Percentiles rank a stretch among this genome's conserved stretches.
These are phyloP conservation scores for Fusarium torreyae DNA, from an alignment of 2,329 filamentous ascomycete species.

Conservation along the genomic window DNA sequence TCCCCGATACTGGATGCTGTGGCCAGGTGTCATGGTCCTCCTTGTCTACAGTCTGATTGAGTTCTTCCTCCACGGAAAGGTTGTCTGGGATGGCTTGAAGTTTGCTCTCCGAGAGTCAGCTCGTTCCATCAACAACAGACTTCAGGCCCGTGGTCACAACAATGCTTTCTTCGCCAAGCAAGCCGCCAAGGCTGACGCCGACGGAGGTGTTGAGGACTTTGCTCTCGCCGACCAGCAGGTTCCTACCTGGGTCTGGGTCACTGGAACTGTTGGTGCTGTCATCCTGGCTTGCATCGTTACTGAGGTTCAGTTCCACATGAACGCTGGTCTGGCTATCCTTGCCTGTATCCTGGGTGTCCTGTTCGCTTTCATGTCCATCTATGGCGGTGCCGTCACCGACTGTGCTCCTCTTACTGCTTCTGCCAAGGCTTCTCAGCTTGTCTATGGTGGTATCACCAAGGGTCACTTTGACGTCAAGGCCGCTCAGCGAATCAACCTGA, in stretches of 20 bases:
- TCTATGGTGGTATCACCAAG: slow-evolving; percentile 76
- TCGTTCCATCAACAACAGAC: slow-evolving; percentile 50
- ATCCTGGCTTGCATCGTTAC: slow-evolving; percentile 67
- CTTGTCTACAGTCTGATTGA: slow-evolving; percentile 59
- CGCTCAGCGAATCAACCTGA: slow-evolving; percentile 76
- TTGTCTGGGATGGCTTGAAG: slow-evolving; percentile 56
- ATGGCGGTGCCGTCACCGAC: slow-evolving; percentile 68
- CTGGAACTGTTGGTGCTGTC: slow-evolving; percentile 63
- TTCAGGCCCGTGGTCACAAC: slow-evolving; percentile 53
- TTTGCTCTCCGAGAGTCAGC: slow-evolving; percentile 53
- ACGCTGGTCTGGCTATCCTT: slow-evolving; percentile 69
- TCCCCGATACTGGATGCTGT: slow-evolving; percentile 61
- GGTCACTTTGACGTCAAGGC: slow-evolving; percentile 63
- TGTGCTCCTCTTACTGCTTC: slow-evolving; percentile 75
- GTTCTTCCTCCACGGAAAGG: slow-evolving; percentile 58
- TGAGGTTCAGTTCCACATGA: slow-evolving; percentile 69
- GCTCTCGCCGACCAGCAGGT: slow-evolving; percentile 63
- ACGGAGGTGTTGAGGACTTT: slow-evolving; percentile 57
- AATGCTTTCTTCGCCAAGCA: slow-evolving; percentile 55
- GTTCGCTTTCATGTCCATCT: slow-evolving; percentile 69
- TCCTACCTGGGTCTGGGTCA: slow-evolving; percentile 68
- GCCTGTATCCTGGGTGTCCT: slow-evolving; percentile 70
- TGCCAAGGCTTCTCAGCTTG: slow-evolving; percentile 77
- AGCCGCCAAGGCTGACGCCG: slow-evolving; percentile 54
- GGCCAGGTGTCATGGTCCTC: slow-evolving; percentile 63